phyloP scores from a whole-genome alignment of 148 eudicot genomes.

The Rhododendron ovatum region DNA sequence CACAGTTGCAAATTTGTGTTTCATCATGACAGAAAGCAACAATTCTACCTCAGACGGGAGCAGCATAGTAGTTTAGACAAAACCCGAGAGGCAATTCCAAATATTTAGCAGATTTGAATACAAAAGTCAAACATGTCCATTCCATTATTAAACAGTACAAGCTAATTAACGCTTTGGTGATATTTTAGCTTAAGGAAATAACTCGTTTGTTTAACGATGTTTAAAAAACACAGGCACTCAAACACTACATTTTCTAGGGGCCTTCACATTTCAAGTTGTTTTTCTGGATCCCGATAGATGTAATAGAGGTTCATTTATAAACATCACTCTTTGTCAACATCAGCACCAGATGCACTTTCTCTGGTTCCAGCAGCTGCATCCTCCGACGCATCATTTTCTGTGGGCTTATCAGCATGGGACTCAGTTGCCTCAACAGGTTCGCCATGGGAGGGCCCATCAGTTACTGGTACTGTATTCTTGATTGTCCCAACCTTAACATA shows the following conservation, averaged over 20 bases:
- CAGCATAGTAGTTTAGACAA: neutral
- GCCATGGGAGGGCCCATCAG: conserved; percentile 36
- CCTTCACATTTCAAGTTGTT: neutral
- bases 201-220: neutral
- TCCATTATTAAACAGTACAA: neutral
- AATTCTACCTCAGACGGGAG: neutral
- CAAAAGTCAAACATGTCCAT: neutral
- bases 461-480: conserved; percentile 39
- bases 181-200: neutral
- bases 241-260: neutral
- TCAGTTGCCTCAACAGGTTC: conserved; percentile 38
- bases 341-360: conserved; percentile 21
- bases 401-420: conserved; percentile 26
- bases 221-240: neutral
- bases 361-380: conserved; percentile 18
- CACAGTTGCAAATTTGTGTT: neutral
- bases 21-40: neutral
- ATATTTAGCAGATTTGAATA: neutral
- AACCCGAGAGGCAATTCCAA: neutral
- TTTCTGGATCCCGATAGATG: neutral
- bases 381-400: conserved; percentile 24
- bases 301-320: neutral
- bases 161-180: neutral
- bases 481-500: conserved; percentile 89
- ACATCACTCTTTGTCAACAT: conserved; percentile 36